Evolutionary conservation across 2,329 filamentous ascomycete species (phyloP), one percentile per base, ranked within the genome.

Genomic region (Fusarium redolens): DNA sequence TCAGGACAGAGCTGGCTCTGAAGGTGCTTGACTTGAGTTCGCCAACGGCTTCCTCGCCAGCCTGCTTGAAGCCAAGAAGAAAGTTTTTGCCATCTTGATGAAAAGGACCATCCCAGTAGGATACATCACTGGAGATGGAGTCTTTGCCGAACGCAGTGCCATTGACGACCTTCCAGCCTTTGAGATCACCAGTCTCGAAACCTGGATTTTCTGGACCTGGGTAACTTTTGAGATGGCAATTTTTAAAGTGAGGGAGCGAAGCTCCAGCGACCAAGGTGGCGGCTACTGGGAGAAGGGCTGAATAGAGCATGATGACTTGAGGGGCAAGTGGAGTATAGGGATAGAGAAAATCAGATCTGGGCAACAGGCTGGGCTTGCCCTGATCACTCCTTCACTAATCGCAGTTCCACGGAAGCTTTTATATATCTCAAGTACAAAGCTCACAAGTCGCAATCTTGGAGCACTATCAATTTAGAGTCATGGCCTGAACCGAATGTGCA

Each of bases 91-190:
- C 61, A 54, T 74, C 65, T 61, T 79, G 72, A 37, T 74, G 51
- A 69, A 79, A 80, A 11, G 75, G 75, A 4, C 77, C 78, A 52
- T 68, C 78, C 75, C 77, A 80, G 71, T 78, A 79, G 3, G 73
- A 64, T 25, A 50, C 30, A 14, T 61, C 44, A 52, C 66, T 65
- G 43, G 61, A 73, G 45, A 78, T 72, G 31, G 78, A 79, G 40
- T 59, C 50, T 50, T 63, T 60, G 37, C 75, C 75, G 45, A 78
- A 79, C 4, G 77, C 75, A 58, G 76, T 55, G 15, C 78, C 77
- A 47, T 30, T 65, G 50, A 77, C 43, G 20, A 78, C 77, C n/a
- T 71, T 54, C 77, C 78, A 79, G 52, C 78, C 78, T 40, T 74
- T 47, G 52, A 79, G 69, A 31, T 57, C 66, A n/a, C 76, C 76